A percentile compares a stretch with the other conserved stretches of the same genome.
Conservation (phyloP, 2,329 filamentous ascomycete species). For the Trichoderma hamatum region DNA sequence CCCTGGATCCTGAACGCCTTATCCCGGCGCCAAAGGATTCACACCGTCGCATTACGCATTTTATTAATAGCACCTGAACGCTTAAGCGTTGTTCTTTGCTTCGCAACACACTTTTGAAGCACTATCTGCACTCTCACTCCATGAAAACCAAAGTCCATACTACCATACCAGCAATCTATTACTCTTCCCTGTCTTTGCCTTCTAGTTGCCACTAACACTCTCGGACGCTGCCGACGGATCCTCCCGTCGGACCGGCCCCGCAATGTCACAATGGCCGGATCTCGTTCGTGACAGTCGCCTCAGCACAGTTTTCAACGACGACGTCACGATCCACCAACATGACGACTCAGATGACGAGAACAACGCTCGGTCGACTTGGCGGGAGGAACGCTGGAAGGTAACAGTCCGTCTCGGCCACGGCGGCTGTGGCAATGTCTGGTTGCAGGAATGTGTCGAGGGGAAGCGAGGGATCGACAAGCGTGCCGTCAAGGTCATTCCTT, state of each 20-base stretch:
- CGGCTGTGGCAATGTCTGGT: slow-evolving; percentile 29
- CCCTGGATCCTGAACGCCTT: background rate
- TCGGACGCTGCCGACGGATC: background rate
- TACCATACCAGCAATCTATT: background rate
- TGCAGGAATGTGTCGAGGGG: slow-evolving; percentile 27
- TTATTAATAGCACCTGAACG: background rate
- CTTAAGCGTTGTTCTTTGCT: background rate
- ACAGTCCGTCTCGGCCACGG: slow-evolving; percentile 28
- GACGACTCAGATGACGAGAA: slow-evolving; percentile 27
- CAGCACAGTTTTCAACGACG: slow-evolving; percentile 19
- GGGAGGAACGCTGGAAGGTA: slow-evolving; percentile 29
- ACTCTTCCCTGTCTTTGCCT: background rate
- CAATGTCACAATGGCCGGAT: slow-evolving; percentile 8
- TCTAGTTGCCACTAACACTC: background rate
- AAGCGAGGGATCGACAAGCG: slow-evolving; percentile 19
- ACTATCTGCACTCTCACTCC: too few relatives aligned
- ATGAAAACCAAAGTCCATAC: background rate
- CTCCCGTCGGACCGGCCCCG: background rate
- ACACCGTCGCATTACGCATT: background rate
- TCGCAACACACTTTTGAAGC: background rate
- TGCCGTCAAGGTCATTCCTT: slow-evolving; percentile 32
- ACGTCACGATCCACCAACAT: slow-evolving; percentile 25
- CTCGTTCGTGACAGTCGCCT: slow-evolving; percentile 26
- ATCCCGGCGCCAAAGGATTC: background rate
- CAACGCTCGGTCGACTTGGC: slow-evolving; percentile 23